Conservation (phyloP, 2,329 filamentous ascomycete species). For the Colletotrichum higginsianum region DNA sequence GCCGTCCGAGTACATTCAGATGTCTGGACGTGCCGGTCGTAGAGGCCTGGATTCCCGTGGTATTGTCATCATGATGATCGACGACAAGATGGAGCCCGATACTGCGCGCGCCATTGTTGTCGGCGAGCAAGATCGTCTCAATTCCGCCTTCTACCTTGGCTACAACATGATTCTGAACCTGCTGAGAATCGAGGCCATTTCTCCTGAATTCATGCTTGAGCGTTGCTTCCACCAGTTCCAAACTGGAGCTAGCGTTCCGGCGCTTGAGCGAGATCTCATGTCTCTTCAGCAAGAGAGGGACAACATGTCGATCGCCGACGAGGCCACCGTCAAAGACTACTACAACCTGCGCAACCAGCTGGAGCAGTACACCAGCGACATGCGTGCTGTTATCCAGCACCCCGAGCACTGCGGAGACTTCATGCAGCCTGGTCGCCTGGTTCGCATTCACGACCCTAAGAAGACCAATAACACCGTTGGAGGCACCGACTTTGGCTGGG, state of each 20-base stretch:
- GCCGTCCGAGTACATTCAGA: slow-evolving; percentile 97
- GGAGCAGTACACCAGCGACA: slow-evolving; percentile 86
- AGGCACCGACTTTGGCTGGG: slow-evolving; percentile 93
- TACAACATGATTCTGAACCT: slow-evolving; percentile 99
- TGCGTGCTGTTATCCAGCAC: slow-evolving; percentile 92
- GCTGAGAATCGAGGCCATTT: slow-evolving; percentile 98
- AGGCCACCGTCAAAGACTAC: slow-evolving; percentile 92
- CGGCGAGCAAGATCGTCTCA: slow-evolving; percentile 95
- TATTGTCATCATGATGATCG: slow-evolving; percentile 99
- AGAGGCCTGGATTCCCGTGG: slow-evolving; percentile 97
- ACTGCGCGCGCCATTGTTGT: slow-evolving; percentile 96
- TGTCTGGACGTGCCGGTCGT: slow-evolving; percentile 97
- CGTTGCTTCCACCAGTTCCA: slow-evolving; percentile 99
- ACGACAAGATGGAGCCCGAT: slow-evolving; percentile 94
- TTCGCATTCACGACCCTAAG: slow-evolving; percentile 83
- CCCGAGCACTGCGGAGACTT: slow-evolving; percentile 89
- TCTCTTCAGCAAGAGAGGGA: slow-evolving; percentile 83
- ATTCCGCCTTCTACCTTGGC: slow-evolving; percentile 96
- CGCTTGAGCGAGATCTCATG: slow-evolving; percentile 86
- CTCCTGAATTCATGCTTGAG: slow-evolving; percentile 98
- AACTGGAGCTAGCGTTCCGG: slow-evolving; percentile 88
- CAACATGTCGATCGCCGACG: slow-evolving; percentile 84
- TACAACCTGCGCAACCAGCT: slow-evolving; percentile 91
- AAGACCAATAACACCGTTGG: slow-evolving; percentile 53
- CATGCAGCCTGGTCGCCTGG: slow-evolving; percentile 87